Percentiles rank a stretch among this genome's conserved stretches.
phyloP scores from a whole-genome alignment of 2,329 filamentous ascomycete species.

The Fusarium tupiense region DNA sequence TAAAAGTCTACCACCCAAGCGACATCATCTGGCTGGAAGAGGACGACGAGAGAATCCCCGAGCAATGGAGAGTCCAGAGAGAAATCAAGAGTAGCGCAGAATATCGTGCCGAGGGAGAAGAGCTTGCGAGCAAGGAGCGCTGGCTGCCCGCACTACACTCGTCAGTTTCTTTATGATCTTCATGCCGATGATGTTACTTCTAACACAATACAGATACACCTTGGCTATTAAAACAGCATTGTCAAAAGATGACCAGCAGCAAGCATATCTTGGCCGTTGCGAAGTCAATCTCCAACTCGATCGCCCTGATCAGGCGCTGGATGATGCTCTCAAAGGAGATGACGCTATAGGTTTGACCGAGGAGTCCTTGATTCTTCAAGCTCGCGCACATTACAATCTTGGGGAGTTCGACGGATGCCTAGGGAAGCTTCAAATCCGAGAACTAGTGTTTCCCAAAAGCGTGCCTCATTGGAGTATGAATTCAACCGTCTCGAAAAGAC shows the following conservation, averaged over 20 bases:
- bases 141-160: slow-evolving; percentile 46
- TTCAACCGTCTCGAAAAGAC: slow-evolving; percentile 42
- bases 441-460: slow-evolving; percentile 49
- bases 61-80: slow-evolving; percentile 44
- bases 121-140: slow-evolving; percentile 34
- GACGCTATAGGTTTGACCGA: slow-evolving; percentile 44
- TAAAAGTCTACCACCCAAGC: slow-evolving; percentile 63
- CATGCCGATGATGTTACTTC: not conserved
- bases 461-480: not conserved
- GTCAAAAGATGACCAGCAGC: slow-evolving; percentile 45
- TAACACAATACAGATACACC: slow-evolving; percentile 1
- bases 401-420: slow-evolving; percentile 50
- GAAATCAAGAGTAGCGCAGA: slow-evolving; percentile 6
- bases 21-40: slow-evolving; percentile 55
- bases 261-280: slow-evolving; percentile 50
- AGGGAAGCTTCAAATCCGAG: slow-evolving; percentile 47
- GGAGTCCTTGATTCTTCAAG: slow-evolving; percentile 56
- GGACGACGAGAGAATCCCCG: slow-evolving; percentile 52
- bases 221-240: not conserved
- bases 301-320: slow-evolving; percentile 44
- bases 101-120: slow-evolving; percentile 49
- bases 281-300: slow-evolving; percentile 46
- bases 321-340: slow-evolving; percentile 39
- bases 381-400: slow-evolving; percentile 56
- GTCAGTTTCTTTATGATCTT: slow-evolving; percentile 37